These are phyloP conservation scores for Didymella sp. DNA, from an alignment of 2,329 filamentous ascomycete genomes.

Conservation along the genomic window DNA sequence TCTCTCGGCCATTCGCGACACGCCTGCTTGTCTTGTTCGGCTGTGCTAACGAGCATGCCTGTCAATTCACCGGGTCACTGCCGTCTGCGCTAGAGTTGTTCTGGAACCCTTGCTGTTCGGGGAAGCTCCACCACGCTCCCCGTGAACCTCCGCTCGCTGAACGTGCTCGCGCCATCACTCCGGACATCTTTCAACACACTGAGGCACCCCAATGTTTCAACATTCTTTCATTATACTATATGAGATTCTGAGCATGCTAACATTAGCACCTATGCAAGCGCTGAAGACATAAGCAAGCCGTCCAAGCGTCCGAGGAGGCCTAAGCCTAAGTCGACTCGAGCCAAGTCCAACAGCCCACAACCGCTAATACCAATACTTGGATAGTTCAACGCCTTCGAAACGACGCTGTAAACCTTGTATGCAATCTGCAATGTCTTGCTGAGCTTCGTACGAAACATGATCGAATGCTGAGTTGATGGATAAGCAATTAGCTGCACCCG, in stretches of 20 bases:
- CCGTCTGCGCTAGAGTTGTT: conserved; percentile 18
- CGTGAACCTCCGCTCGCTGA: not conserved
- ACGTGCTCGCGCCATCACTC: conserved; percentile 2
- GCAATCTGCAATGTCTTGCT: conserved; percentile 2
- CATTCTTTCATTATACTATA: conserved; percentile 11
- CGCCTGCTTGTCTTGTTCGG: not conserved
- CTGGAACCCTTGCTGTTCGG: conserved; percentile 21
- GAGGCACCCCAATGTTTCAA: not conserved
- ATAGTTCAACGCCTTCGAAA: not conserved
- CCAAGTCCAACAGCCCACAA: not conserved
- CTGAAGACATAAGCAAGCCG: conserved; percentile 1
- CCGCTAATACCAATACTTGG: conserved; percentile 9
- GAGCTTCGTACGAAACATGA: not conserved
- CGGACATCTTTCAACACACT: conserved; percentile 1
- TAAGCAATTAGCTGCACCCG: no score
- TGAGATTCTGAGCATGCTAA: not conserved
- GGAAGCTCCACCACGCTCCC: not conserved
- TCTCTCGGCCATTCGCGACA: not conserved
- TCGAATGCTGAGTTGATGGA: not conserved
- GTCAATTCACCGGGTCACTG: conserved; percentile 8
- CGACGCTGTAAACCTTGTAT: conserved; percentile 1
- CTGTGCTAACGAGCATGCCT: not conserved
- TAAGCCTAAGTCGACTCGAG: not conserved
- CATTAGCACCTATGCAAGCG: not conserved
- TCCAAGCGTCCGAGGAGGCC: not conserved